Percentiles rank a stretch among this genome's conserved stretches.
These are phyloP conservation scores for Schoenoplectus tabernaemontani DNA, from an alignment of 202 grass and related monocot species.

Conservation along the genomic window DNA sequence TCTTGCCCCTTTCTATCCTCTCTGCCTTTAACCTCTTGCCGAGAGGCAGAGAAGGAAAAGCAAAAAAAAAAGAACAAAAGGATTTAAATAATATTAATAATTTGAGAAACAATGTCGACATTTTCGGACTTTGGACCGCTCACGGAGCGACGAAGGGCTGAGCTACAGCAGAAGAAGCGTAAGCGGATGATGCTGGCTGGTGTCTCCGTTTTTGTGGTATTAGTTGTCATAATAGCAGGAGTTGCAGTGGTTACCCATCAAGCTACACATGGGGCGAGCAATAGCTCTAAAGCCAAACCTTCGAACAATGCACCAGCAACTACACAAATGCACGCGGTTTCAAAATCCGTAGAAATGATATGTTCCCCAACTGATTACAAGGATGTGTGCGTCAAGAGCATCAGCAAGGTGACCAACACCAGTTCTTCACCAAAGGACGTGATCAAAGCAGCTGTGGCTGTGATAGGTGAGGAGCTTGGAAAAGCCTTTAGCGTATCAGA, in stretches of 20 bases:
- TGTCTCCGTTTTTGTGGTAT: conserved; percentile 30
- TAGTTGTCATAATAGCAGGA: conserved; percentile 40
- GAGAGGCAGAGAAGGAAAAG: conserved; percentile 31
- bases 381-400: conserved; percentile 47
- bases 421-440: conserved; percentile 47
- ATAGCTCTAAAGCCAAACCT: neutral
- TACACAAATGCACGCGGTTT: conserved; percentile 35
- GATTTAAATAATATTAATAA: neutral
- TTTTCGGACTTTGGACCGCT: conserved; percentile 81
- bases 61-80: neutral
- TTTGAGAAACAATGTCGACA: conserved; percentile 39
- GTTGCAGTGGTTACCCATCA: conserved; percentile 29
- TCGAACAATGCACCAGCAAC: neutral
- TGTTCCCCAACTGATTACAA: conserved; percentile 55
- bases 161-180: conserved; percentile 46
- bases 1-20: conserved; percentile 36
- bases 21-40: conserved; percentile 33
- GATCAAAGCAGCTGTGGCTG: conserved; percentile 38
- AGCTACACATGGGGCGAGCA: conserved; percentile 13
- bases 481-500: conserved; percentile 49
- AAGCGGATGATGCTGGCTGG: conserved; percentile 45
- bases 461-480: conserved; percentile 36
- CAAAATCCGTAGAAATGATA: conserved; percentile 46
- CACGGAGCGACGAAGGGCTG: conserved; percentile 61
- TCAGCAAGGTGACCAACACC: conserved; percentile 43